Percentiles rank a stretch among this genome's conserved stretches.
Conservation (phyloP, 345 rosid species). For the Aethionema arabicum region DNA sequence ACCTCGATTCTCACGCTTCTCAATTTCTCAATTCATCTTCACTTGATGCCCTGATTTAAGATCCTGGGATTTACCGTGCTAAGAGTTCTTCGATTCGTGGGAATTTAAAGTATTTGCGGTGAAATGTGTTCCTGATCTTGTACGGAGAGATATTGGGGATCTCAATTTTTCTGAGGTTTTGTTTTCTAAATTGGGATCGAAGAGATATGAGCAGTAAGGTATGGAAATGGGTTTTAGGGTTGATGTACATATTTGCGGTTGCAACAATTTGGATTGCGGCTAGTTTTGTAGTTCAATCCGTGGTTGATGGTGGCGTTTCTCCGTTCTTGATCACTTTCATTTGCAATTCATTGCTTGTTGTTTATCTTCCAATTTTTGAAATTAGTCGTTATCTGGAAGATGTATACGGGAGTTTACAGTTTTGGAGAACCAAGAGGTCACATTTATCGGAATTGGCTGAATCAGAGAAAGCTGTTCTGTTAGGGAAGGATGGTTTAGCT, state of each 20-base stretch:
- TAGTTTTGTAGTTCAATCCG: constrained; percentile 91
- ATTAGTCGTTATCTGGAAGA: constrained; percentile 69
- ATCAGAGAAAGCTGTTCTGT: constrained; percentile 73
- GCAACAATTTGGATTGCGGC: constrained; percentile 95
- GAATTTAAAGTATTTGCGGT: constrained; percentile 8
- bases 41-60: background rate
- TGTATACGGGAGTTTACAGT: constrained; percentile 58
- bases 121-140: constrained; percentile 9
- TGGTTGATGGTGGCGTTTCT: constrained; percentile 84
- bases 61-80: background rate
- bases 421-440: constrained; percentile 56
- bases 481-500: constrained; percentile 45
- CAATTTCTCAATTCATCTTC: constrained; percentile 7
- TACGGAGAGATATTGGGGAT: constrained; percentile 23
- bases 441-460: constrained; percentile 46
- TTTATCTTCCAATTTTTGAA: constrained; percentile 82
- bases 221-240: constrained; percentile 81
- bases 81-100: constrained; percentile 13
- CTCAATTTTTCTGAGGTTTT: constrained; percentile 11
- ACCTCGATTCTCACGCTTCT: background rate
- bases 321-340: constrained; percentile 90
- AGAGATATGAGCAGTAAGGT: constrained; percentile 49
- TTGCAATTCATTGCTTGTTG: constrained; percentile 83
- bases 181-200: constrained; percentile 26
- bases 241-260: constrained; percentile 73